A percentile compares a stretch with the other conserved stretches of the same genome.
phyloP scores from a whole-genome alignment of 306 rosid genomes.

The Rosa multiflora region DNA sequence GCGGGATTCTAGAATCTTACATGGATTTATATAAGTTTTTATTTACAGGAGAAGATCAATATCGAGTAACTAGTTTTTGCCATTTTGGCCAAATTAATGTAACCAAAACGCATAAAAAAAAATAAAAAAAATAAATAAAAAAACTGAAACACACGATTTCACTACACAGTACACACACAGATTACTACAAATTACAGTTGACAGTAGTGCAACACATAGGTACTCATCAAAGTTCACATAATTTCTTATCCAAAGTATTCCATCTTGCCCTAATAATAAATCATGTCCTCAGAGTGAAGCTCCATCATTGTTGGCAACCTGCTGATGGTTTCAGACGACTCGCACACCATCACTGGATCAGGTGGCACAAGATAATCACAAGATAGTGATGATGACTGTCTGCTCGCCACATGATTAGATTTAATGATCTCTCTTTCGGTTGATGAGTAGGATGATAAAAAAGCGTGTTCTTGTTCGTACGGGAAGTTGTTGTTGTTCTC shows the following conservation, averaged over 20 bases:
- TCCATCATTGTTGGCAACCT: background rate
- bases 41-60: no score
- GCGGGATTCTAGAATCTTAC: no score
- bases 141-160: no score
- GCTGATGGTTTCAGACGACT: background rate
- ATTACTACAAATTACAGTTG: background rate
- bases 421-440: background rate
- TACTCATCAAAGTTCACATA: conserved; percentile 4
- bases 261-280: background rate
- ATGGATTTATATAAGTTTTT: no score
- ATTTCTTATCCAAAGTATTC: background rate
- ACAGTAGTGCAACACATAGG: background rate
- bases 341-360: background rate
- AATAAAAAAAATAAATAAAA: no score
- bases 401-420: conserved; percentile 18
- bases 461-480: background rate
- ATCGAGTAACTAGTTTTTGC: no score
- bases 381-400: background rate
- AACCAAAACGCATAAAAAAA: no score
- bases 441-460: conserved; percentile 24
- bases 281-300: background rate
- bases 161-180: background rate
- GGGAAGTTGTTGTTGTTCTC: conserved; percentile 15
- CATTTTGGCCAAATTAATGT: no score
- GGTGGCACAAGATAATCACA: background rate